These are phyloP conservation scores for Sordaria brevicollis DNA, from an alignment of 495 filamentous ascomycete species.

Conservation along the genomic window DNA sequence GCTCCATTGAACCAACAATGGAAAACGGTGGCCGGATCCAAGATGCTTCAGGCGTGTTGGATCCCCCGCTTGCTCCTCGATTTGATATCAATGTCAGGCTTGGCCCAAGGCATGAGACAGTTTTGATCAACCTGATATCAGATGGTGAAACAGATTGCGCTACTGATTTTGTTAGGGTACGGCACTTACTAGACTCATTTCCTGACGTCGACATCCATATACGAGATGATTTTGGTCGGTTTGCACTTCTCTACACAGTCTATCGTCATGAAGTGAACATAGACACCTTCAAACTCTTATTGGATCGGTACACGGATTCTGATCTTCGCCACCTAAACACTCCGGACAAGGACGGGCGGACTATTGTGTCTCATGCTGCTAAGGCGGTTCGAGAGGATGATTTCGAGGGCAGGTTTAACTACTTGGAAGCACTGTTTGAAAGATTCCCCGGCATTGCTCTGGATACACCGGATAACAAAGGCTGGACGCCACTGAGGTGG, in stretches of 20 bases:
- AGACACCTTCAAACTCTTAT: not conserved
- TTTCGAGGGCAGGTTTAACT: too few relatives aligned
- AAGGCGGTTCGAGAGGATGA: too few relatives aligned
- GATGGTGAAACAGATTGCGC: too few relatives aligned
- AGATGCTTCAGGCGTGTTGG: rapidly evolving
- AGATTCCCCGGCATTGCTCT: not conserved
- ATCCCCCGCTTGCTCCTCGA: not conserved
- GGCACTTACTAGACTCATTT: not conserved
- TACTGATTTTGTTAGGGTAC: not conserved
- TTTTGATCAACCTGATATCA: too few relatives aligned
- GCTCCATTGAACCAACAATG: not conserved
- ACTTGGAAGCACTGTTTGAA: not conserved
- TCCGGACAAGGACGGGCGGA: not conserved
- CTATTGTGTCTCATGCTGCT: not conserved
- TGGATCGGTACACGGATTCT: not conserved
- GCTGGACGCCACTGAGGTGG: not conserved
- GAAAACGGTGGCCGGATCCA: not conserved
- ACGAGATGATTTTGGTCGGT: not conserved
- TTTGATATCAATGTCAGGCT: not conserved
- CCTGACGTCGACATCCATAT: not conserved
- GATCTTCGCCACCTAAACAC: not conserved
- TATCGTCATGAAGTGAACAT: rapidly evolving
- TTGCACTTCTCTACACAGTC: not conserved
- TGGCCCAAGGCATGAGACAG: too few relatives aligned
- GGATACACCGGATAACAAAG: not conserved